These are phyloP conservation scores for Bromus sterilis DNA, from an alignment of 176 grass and related monocot genomes.

Conservation along the genomic window DNA sequence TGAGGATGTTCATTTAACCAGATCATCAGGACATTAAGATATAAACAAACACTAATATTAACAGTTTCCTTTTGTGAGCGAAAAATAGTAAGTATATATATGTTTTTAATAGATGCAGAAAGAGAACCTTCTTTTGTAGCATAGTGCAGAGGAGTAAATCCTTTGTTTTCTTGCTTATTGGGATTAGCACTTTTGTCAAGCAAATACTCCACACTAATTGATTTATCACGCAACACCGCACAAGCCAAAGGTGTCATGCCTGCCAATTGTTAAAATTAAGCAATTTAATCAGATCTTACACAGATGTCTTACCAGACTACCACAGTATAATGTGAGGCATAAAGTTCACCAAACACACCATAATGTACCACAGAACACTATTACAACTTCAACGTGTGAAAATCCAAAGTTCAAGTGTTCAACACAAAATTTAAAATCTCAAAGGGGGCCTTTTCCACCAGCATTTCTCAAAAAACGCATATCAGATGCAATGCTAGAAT, in stretches of 20 bases:
- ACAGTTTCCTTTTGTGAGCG: neutral
- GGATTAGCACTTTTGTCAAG: constrained; percentile 27
- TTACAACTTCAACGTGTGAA: neutral
- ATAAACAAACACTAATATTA: neutral
- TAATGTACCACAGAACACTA: neutral
- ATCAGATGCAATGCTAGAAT: neutral
- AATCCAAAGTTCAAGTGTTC: neutral
- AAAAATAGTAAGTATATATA: neutral
- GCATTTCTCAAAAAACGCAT: neutral
- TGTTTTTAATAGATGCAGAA: neutral
- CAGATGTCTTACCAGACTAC: neutral
- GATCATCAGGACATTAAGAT: neutral
- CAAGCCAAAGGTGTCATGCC: constrained; percentile 33
- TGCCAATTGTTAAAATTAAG: neutral
- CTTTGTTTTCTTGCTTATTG: constrained; percentile 13
- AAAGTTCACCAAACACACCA: neutral
- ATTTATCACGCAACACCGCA: constrained; percentile 6
- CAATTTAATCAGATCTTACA: neutral
- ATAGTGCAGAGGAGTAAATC: constrained; percentile 25
- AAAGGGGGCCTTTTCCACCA: neutral
- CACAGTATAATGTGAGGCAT: neutral
- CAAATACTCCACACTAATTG: constrained; percentile 26
- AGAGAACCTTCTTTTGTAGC: constrained; percentile 24
- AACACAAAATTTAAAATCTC: neutral
- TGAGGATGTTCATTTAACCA: neutral